A percentile compares a stretch with the other conserved stretches of the same genome.
Conservation (phyloP, 148 eudicot genomes). For the Arbutus unedo region DNA sequence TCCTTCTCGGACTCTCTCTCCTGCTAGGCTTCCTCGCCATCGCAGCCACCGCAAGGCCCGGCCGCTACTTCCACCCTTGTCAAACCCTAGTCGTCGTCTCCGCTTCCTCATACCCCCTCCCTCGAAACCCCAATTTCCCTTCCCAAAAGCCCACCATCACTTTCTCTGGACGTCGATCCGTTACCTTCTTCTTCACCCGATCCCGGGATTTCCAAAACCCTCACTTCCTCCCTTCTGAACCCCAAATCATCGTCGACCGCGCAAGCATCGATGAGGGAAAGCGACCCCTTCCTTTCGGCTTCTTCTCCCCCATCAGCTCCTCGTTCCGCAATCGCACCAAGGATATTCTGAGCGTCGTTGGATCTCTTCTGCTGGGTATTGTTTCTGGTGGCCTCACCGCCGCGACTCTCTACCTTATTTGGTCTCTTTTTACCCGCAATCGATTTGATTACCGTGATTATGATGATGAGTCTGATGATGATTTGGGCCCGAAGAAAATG, state of each 20-base stretch:
- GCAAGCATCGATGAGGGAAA: not conserved
- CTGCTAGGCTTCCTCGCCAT: slow-evolving; percentile 25
- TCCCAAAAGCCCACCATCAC: slow-evolving; percentile 24
- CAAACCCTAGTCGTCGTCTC: slow-evolving; percentile 49
- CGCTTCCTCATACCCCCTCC: slow-evolving; percentile 31
- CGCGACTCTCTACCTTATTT: slow-evolving; percentile 57
- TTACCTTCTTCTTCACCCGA: slow-evolving; percentile 41
- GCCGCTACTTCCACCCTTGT: slow-evolving; percentile 30
- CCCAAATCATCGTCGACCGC: slow-evolving; percentile 18
- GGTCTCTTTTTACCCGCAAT: slow-evolving; percentile 47
- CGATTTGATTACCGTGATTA: slow-evolving; percentile 32
- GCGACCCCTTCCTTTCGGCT: slow-evolving; percentile 26
- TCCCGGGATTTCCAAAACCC: slow-evolving; percentile 23
- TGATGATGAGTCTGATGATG: slow-evolving; percentile 36
- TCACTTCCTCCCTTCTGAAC: slow-evolving; percentile 10
- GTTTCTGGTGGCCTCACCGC: slow-evolving; percentile 84
- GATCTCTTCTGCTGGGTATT: slow-evolving; percentile 67
- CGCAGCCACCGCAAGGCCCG: slow-evolving; percentile 43
- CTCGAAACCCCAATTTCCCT: not conserved
- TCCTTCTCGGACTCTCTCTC: slow-evolving; percentile 28
- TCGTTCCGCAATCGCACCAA: slow-evolving; percentile 47
- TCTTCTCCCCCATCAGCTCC: slow-evolving; percentile 27
- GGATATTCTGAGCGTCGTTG: slow-evolving; percentile 65
- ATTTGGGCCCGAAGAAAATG: slow-evolving; percentile 52
- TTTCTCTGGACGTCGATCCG: slow-evolving; percentile 16